These are phyloP conservation scores for Thecaphora thlaspeos DNA, from an alignment of 1,284 basidiomycete genomes.

Conservation along the genomic window DNA sequence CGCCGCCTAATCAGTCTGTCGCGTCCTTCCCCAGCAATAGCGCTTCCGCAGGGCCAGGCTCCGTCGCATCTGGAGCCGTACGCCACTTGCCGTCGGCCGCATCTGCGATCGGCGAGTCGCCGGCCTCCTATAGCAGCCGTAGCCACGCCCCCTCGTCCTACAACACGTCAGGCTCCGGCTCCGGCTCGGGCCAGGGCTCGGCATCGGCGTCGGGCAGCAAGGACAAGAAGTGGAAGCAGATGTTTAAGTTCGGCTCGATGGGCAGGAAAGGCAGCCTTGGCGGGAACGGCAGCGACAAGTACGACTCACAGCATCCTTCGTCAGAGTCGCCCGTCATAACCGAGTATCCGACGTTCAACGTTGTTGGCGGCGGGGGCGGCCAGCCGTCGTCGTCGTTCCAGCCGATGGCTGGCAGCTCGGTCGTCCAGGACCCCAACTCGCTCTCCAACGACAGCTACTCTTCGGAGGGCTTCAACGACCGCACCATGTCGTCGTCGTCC, in stretches of 20 bases:
- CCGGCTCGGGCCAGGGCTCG: no score
- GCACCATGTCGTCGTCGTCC: not conserved
- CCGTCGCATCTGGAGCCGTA: no score
- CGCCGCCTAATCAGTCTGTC: conserved; percentile 24
- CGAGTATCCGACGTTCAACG: not conserved
- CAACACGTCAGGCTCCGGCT: not conserved
- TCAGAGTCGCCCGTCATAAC: not conserved
- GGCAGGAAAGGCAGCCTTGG: conserved; percentile 37
- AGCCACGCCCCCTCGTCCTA: conserved; percentile 13
- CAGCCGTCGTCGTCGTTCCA: conserved; percentile 15
- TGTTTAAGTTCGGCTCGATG: conserved; percentile 52
- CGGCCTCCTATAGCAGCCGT: conserved; percentile 11
- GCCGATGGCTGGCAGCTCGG: conserved; percentile 41
- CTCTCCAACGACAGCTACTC: conserved; percentile 49
- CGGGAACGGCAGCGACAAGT: not conserved
- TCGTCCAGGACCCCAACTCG: conserved; percentile 46
- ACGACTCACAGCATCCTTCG: not conserved
- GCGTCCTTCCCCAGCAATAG: conserved; percentile 22
- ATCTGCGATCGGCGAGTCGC: conserved; percentile 34
- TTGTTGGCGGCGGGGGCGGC: not conserved
- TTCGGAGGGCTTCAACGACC: conserved; percentile 28
- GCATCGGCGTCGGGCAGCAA: conserved; percentile 15
- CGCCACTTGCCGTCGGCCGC: not conserved
- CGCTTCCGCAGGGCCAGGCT: conserved; percentile 9
- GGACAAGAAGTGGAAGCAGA: conserved; percentile 55